Evolutionary conservation across 2,329 filamentous ascomycete genomes (phyloP).

Genomic region (Cladosporium oxysporum): DNA sequence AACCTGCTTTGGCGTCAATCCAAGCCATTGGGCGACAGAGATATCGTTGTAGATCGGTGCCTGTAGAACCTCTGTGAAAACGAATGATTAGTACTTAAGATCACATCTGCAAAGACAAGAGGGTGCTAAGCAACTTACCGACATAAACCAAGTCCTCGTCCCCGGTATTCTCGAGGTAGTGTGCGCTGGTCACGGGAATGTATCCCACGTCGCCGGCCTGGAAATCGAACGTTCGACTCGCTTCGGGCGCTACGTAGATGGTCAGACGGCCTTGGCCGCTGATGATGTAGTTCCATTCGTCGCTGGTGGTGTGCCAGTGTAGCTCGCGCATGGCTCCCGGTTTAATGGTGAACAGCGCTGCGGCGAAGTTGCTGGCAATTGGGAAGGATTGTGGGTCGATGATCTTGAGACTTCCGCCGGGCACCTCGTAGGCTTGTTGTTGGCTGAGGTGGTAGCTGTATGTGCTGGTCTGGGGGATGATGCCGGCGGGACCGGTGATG

Average conservation of each 20-base stretch:
- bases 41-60: conserved; percentile 56
- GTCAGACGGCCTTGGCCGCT: conserved; percentile 58
- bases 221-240: conserved; percentile 60
- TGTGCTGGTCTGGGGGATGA: conserved; percentile 33
- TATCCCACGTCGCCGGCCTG: conserved; percentile 62
- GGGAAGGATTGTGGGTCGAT: conserved; percentile 61
- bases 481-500: conserved; percentile 39
- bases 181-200: conserved; percentile 55
- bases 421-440: conserved; percentile 53
- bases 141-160: conserved; percentile 59
- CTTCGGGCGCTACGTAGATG: conserved; percentile 54
- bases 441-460: conserved; percentile 49
- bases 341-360: conserved; percentile 58
- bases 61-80: conserved; percentile 53
- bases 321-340: conserved; percentile 66
- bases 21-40: conserved; percentile 60
- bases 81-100: not conserved
- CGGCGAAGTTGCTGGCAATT: conserved; percentile 56
- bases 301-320: conserved; percentile 63
- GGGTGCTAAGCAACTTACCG: not conserved
- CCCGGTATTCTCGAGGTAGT: conserved; percentile 65
- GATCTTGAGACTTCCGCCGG: conserved; percentile 60
- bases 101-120: not conserved
- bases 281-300: conserved; percentile 65
- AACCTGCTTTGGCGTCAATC: conserved; percentile 47